Evolutionary conservation across 78 protist species (phyloP).

Genomic region (Speleostelium caveatum): DNA sequence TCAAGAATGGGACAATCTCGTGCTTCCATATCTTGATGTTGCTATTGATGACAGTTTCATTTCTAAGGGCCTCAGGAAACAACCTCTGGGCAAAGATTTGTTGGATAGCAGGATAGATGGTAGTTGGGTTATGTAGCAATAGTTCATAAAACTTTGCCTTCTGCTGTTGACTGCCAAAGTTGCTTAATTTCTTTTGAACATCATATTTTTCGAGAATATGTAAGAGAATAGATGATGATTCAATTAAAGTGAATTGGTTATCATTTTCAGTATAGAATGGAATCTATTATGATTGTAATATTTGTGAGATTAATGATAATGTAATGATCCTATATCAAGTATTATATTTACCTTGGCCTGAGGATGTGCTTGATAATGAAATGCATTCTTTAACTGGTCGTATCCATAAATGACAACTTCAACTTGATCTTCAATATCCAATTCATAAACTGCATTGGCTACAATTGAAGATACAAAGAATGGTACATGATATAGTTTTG

Average conservation of each 20-base stretch:
- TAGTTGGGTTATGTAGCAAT: conserved; percentile 1
- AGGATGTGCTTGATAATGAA: conserved; percentile 10
- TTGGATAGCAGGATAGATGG: conserved; percentile 13
- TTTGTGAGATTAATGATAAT: background rate
- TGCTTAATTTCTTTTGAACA: conserved; percentile 13
- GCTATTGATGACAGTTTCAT: background rate
- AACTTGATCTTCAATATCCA: conserved; percentile 5
- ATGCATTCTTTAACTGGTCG: background rate
- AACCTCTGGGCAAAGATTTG: background rate
- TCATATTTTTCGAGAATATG: conserved; percentile 10
- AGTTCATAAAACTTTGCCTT: conserved; percentile 13
- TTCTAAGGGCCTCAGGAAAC: background rate
- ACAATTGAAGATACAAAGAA: conserved; percentile 28
- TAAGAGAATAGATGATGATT: conserved; percentile 29
- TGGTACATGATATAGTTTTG: conserved; percentile 11
- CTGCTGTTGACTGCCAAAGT: background rate
- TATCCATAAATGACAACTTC: background rate
- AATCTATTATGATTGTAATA: background rate
- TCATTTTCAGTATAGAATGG: conserved; percentile 21
- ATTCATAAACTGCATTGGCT: background rate
- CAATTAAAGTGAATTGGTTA: conserved; percentile 24
- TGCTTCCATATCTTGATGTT: background rate
- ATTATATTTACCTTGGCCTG: background rate
- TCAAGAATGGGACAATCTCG: conserved; percentile 18
- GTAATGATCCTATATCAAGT: background rate